These are phyloP conservation scores for Citeromyces siamensis DNA, from an alignment of 1,139 yeast genomes.

Conservation along the genomic window DNA sequence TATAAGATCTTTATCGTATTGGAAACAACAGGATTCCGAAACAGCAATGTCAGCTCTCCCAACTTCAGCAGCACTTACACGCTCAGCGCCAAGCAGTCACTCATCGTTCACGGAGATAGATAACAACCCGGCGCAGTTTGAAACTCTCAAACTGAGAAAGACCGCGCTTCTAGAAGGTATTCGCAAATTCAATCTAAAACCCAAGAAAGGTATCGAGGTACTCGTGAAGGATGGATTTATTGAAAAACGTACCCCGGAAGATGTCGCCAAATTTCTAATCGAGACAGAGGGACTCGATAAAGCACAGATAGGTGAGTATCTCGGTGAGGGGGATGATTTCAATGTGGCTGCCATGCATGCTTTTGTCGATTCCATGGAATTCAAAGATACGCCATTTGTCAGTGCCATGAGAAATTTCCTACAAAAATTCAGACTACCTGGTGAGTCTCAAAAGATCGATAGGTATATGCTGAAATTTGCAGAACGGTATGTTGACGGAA, in stretches of 20 bases:
- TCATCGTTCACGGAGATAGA: slow-evolving; percentile 1
- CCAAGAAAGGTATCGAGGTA: slow-evolving; percentile 63
- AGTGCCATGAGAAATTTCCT: slow-evolving; percentile 78
- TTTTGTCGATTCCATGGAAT: slow-evolving; percentile 83
- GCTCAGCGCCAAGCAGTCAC: slow-evolving; percentile 2
- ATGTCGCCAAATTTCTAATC: slow-evolving; percentile 65
- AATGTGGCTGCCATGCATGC: slow-evolving; percentile 85
- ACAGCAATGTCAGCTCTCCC: neutral
- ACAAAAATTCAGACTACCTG: slow-evolving; percentile 88
- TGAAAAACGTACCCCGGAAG: slow-evolving; percentile 41
- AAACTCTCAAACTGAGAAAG: slow-evolving; percentile 71
- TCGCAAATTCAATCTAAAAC: slow-evolving; percentile 70
- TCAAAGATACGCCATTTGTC: slow-evolving; percentile 55
- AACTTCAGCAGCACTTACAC: slow-evolving; percentile 5
- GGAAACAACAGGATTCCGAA: slow-evolving; percentile 50
- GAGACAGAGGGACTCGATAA: slow-evolving; percentile 66
- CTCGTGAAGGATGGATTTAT: slow-evolving; percentile 57
- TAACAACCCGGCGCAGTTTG: slow-evolving; percentile 70
- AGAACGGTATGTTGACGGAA: slow-evolving; percentile 78
- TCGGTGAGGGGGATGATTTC: slow-evolving; percentile 81
- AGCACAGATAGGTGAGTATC: slow-evolving; percentile 75
- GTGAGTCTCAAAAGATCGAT: slow-evolving; percentile 97
- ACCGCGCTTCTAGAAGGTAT: slow-evolving; percentile 72
- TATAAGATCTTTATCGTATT: slow-evolving; percentile 65
- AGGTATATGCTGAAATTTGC: slow-evolving; percentile 96